Evolutionary conservation across 2,329 filamentous ascomycete species (phyloP).

Genomic region (Trichoderma polysporum): DNA sequence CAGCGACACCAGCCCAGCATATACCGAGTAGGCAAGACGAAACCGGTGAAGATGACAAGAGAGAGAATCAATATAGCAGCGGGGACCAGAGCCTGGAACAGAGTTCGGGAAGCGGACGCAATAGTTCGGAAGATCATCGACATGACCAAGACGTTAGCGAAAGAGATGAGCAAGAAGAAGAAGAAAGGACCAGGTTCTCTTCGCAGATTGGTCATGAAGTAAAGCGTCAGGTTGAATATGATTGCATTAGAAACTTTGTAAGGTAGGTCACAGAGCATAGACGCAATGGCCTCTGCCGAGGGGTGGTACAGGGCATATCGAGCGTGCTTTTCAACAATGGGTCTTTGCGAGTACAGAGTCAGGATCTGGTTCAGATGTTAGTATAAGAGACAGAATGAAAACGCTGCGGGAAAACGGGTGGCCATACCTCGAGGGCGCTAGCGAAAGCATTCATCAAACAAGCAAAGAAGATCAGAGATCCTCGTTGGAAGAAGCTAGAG

Average conservation of each 20-base stretch:
- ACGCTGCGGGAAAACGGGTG: not conserved
- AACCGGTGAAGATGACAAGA: slow-evolving; percentile 70
- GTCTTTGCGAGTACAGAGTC: slow-evolving; percentile 82
- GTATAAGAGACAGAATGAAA: not conserved
- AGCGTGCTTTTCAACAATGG: slow-evolving; percentile 87
- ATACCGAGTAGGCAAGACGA: slow-evolving; percentile 63
- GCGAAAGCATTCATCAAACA: slow-evolving; percentile 83
- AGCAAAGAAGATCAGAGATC: slow-evolving; percentile 82
- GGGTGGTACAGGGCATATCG: slow-evolving; percentile 89
- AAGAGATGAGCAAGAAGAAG: slow-evolving; percentile 77
- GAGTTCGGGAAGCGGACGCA: slow-evolving; percentile 70
- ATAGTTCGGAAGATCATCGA: slow-evolving; percentile 85
- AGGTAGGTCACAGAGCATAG: slow-evolving; percentile 82
- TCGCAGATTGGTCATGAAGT: slow-evolving; percentile 83
- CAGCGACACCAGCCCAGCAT: slow-evolving; percentile 81
- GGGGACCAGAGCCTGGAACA: slow-evolving; percentile 63
- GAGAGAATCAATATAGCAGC: slow-evolving; percentile 62
- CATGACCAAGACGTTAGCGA: slow-evolving; percentile 72
- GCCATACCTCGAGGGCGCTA: slow-evolving; percentile 66
- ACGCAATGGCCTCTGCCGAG: slow-evolving; percentile 81
- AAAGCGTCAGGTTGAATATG: slow-evolving; percentile 75
- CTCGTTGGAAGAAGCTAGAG: slow-evolving; percentile 73
- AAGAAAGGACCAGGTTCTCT: slow-evolving; percentile 77
- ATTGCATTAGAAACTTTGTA: slow-evolving; percentile 72
- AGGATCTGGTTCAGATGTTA: slow-evolving; percentile 57